Conservation (phyloP, 108 stramenopile species). For the Nitzschia sp. region DNA sequence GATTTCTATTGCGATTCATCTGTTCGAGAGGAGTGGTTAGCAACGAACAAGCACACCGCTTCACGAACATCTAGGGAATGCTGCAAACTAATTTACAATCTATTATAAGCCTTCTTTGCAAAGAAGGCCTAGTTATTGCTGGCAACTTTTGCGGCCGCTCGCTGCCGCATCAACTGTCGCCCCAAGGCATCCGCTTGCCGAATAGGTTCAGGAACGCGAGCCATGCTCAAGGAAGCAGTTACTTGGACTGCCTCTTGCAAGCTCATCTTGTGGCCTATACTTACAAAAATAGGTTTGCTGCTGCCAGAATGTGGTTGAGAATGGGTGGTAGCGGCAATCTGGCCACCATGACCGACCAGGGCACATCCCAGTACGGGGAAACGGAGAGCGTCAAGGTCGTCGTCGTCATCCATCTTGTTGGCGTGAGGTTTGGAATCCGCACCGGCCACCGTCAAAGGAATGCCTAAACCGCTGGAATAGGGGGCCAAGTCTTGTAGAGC, state of each 20-base stretch:
- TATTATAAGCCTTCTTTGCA: too few relatives aligned
- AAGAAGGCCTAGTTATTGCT: too few relatives aligned
- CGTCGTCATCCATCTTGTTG: neutral
- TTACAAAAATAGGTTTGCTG: constrained; percentile 66
- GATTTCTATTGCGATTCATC: too few relatives aligned
- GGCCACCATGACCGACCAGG: constrained; percentile 68
- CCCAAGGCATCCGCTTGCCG: constrained; percentile 69
- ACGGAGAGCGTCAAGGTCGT: neutral
- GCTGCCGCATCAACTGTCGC: constrained; percentile 50
- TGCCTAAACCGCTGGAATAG: constrained; percentile 45
- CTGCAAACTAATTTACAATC: too few relatives aligned
- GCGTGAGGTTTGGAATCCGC: neutral
- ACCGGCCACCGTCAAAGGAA: constrained; percentile 35
- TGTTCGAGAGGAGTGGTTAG: too few relatives aligned
- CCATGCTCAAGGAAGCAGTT: constrained; percentile 30
- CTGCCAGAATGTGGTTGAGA: neutral
- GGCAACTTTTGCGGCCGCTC: neutral
- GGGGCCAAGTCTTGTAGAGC: constrained; percentile 29
- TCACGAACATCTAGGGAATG: too few relatives aligned
- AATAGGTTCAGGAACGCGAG: constrained; percentile 76
- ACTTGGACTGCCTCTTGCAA: constrained; percentile 49
- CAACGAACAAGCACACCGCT: too few relatives aligned
- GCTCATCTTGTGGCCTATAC: constrained; percentile 61
- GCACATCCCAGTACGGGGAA: constrained; percentile 45
- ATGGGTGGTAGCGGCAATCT: constrained; percentile 1